These are phyloP conservation scores for Amanita pseudoporphyria DNA, from an alignment of 768 basidiomycete genomes.

Conservation along the genomic window DNA sequence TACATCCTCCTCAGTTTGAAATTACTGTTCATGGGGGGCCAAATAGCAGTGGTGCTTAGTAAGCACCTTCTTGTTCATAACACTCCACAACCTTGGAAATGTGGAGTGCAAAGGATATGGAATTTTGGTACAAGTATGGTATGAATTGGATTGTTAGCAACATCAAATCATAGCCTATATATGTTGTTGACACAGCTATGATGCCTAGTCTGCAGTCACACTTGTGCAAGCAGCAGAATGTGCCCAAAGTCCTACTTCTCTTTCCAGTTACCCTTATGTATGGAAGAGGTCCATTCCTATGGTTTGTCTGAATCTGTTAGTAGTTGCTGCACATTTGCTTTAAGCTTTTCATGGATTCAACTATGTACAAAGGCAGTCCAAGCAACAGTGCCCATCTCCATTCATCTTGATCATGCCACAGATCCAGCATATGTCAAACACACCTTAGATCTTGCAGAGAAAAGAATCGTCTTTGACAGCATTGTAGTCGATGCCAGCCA, in stretches of 20 bases:
- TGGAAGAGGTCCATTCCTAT: slow-evolving; percentile 33
- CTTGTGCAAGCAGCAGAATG: slow-evolving; percentile 39
- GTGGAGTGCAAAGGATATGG: slow-evolving; percentile 35
- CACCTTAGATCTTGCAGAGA: slow-evolving; percentile 32
- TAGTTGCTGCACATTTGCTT: slow-evolving; percentile 6
- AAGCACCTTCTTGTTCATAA: background rate
- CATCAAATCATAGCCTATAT: background rate
- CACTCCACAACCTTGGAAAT: slow-evolving; percentile 19
- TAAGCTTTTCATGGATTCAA: background rate
- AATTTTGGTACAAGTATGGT: slow-evolving; percentile 35
- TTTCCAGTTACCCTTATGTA: slow-evolving; percentile 37
- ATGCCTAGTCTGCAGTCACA: slow-evolving; percentile 33
- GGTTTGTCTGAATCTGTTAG: slow-evolving; percentile 34
- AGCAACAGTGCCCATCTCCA: slow-evolving; percentile 38
- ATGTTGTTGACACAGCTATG: slow-evolving; percentile 23
- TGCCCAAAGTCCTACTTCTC: slow-evolving; percentile 33
- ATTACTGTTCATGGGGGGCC: background rate
- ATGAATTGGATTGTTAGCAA: background rate
- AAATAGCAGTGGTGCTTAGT: background rate
- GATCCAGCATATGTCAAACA: slow-evolving; percentile 36
- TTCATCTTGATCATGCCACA: slow-evolving; percentile 40
- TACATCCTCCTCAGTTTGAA: too few species aligned
- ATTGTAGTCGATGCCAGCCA: slow-evolving; percentile 44
- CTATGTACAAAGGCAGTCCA: slow-evolving; percentile 26
- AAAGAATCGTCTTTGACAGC: slow-evolving; percentile 37